Evolutionary conservation across 2,329 filamentous ascomycete genomes (phyloP), one percentile per base, ranked within the genome.

Genomic region (Hypoxylon sp.): DNA sequence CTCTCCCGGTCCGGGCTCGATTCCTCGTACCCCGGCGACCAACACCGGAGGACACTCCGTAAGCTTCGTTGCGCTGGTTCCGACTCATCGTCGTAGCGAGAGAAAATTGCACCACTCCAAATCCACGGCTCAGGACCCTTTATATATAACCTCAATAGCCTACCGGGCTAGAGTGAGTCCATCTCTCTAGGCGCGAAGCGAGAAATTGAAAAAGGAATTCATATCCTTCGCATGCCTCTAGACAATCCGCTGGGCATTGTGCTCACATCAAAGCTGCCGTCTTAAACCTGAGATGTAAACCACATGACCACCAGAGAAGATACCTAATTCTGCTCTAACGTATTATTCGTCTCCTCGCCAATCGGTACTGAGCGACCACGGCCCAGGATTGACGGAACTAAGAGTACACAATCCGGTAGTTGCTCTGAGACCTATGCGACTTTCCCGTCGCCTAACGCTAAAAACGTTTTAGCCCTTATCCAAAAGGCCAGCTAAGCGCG

Each of bases 401-500:
- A 18, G 24, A 30, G 22, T 53, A 52, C 49, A 14, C 42, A 33
- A 32, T 49, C 16, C 36, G 14, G 33, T 6, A 45, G 33, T 36
- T 50, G 11, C 38, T 42, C 44, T 11, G 33, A 49, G 44, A 38
- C 53, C 49, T 42, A 38, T 40, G 30, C 51, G 48, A 18, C 46
- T 46, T 51, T 57, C 46, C 30, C 33, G 44, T 64, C 56, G 9
- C 26, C 50, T 54, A 63, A 45, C 20, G 20, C 50, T 57, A 26
- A 26, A 62, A 53, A 33, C n/a, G 42, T 49, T 28, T 40, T 64
- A 64, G 60, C 52, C 42, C 22, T 48, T 57, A 56, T 56, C 44
- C 51, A 54, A 24, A 50, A 44, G 30, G n/a, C 12, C 22, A 54
- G 11, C 20, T 56, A 30, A 44, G 30, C 44, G 18, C 44, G 36